A percentile compares a stretch with the other conserved stretches of the same genome.
Evolutionary conservation across 2,329 filamentous ascomycete genomes (phyloP).

Genomic region (Cladophialophora exuberans): DNA sequence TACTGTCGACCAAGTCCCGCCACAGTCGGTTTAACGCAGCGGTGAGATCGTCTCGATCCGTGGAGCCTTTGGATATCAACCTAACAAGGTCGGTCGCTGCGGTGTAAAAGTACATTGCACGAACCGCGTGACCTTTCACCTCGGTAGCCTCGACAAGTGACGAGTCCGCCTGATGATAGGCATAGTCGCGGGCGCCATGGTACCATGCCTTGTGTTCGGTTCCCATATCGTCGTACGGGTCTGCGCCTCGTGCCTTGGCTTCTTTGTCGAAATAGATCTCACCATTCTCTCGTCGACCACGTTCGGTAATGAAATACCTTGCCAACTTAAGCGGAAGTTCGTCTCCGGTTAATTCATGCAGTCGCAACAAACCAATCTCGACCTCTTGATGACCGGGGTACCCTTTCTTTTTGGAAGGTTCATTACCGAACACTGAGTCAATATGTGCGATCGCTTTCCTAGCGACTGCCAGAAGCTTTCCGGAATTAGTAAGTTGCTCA

Average conservation of each 20-base stretch:
- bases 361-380: slow-evolving; percentile 52
- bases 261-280: slow-evolving; percentile 48
- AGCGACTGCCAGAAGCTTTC: slow-evolving; percentile 55
- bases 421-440: slow-evolving; percentile 55
- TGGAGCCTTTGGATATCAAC: not conserved
- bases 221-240: slow-evolving; percentile 4
- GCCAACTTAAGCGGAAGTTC: slow-evolving; percentile 51
- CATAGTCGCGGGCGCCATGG: slow-evolving; percentile 6
- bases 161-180: slow-evolving; percentile 9
- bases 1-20: slow-evolving; percentile 6
- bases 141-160: not conserved
- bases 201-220: slow-evolving; percentile 3
- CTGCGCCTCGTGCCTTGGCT: slow-evolving; percentile 1
- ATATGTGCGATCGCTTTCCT: slow-evolving; percentile 60
- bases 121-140: slow-evolving; percentile 3
- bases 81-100: slow-evolving; percentile 4
- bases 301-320: slow-evolving; percentile 53
- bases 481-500: slow-evolving; percentile 53
- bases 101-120: slow-evolving; percentile 6
- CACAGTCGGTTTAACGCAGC: slow-evolving; percentile 3
- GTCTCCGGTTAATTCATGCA: slow-evolving; percentile 46
- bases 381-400: slow-evolving; percentile 65
- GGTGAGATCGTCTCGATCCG: not conserved
- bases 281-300: not conserved
- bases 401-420: slow-evolving; percentile 49